phyloP scores from a whole-genome alignment of 345 rosid species.

The Psidium friedrichsthalianum region DNA sequence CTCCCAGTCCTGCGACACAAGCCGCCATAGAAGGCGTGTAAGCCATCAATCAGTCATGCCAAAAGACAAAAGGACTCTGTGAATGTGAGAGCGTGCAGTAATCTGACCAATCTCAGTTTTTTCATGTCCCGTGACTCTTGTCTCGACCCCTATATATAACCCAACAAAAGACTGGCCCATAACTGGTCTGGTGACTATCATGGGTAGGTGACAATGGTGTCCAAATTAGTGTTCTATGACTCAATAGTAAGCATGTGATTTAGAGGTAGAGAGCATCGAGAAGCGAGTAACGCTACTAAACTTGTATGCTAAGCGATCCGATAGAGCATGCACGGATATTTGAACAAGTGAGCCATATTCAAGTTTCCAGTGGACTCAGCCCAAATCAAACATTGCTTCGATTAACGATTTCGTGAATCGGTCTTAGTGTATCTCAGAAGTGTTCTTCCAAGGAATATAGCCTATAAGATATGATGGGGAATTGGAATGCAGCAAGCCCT shows the following conservation, averaged over 20 bases:
- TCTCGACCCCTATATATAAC: conserved; percentile 10
- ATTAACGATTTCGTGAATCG: not conserved
- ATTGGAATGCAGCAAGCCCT: not conserved
- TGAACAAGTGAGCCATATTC: not conserved
- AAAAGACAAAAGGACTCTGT: not conserved
- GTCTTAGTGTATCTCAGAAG: not conserved
- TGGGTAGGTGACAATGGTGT: not conserved
- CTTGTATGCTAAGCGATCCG: not conserved
- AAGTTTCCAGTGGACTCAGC: not conserved
- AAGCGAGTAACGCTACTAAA: not conserved
- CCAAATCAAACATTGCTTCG: not conserved
- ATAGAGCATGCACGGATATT: not conserved
- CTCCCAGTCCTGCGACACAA: not conserved
- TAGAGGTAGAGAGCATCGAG: not conserved
- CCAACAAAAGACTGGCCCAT: not conserved
- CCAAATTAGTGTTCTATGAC: not conserved
- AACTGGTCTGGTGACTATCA: not conserved
- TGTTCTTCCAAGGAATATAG: not conserved
- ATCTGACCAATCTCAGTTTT: not conserved
- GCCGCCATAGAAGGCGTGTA: not conserved
- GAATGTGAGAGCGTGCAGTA: not conserved
- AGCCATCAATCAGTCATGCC: not conserved
- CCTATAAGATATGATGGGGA: not conserved
- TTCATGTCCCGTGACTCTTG: conserved; percentile 1
- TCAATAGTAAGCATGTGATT: not conserved